phyloP scores from a whole-genome alignment of 139 green algal species.

The Haematococcus sp. region DNA sequence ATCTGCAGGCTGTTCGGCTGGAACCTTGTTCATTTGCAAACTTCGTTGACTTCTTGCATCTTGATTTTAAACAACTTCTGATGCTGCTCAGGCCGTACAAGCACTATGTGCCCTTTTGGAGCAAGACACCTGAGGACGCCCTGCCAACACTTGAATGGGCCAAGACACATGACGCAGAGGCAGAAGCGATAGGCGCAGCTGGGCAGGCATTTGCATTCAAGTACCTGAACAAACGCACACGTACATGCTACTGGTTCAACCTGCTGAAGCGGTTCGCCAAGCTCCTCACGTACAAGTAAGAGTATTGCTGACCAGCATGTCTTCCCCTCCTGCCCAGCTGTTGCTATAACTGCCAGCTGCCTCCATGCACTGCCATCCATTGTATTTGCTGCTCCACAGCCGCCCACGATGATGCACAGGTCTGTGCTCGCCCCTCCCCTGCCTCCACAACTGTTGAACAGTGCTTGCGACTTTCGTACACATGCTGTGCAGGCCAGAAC shows the following conservation, averaged over 20 bases:
- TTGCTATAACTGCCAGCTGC: too few species aligned
- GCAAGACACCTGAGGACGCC: slow-evolving; percentile 8
- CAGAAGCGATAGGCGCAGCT: too few species aligned
- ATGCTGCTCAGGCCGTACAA: not conserved
- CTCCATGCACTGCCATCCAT: too few species aligned
- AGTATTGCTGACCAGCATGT: too few species aligned
- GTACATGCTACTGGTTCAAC: slow-evolving; percentile 23
- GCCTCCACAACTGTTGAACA: too few species aligned
- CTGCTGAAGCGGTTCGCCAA: slow-evolving; percentile 13
- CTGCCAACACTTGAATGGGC: slow-evolving; percentile 14
- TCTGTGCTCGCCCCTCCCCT: too few species aligned
- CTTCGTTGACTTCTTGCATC: not conserved
- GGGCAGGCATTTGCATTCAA: too few species aligned
- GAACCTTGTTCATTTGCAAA: not conserved
- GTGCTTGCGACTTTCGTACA: too few species aligned
- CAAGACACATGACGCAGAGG: not conserved
- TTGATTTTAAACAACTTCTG: not conserved
- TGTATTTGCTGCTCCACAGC: too few species aligned
- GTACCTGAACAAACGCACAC: slow-evolving; percentile 20
- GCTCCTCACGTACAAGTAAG: slow-evolving; percentile 13
- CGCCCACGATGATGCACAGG: too few species aligned
- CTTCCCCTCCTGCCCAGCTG: too few species aligned
- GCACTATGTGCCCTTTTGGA: slow-evolving; percentile 27
- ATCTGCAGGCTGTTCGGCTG: not conserved
- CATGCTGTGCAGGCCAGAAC: not conserved